Base-by-base conservation (phyloP, 1,284 basidiomycete species). In the Moesziomyces aphidis region DNA sequence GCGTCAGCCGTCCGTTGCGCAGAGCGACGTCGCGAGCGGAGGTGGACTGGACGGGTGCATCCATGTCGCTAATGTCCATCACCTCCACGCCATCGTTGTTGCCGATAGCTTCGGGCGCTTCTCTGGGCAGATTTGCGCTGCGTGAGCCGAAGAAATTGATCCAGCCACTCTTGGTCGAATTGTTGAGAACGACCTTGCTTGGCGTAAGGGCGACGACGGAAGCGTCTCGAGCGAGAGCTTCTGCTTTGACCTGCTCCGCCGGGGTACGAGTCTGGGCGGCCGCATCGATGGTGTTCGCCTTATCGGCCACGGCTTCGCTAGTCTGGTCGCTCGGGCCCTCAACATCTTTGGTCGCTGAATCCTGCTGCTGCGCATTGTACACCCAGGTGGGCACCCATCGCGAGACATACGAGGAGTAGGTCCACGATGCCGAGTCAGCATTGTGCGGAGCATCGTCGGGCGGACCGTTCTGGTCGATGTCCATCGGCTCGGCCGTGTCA, bases 161-260 rank as follows among this genome's bases (percentile, higher is more conserved):
- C 80, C 80, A 82, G 49, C 70, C 72, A 22, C 58, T 61, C 28
- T 69, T 56, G 6, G 80, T 82, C 2, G 73, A 58, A 21, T 39
- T 50, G 48, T 82, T 82, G 55, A 82, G 75, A 5, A 82, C 62
- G 4, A 72, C 78, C n/a, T 67, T 65, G 50, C 59, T 64, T 13
- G 78, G 59, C 28, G 70, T 72, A 13, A 76, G 55, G 21, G 67
- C 50, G 19, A 57, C 47, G 10, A 58, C 48, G 11, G 64, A 50
- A 13, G 56, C 22, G 22, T 77, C 73, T 24, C 78, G 39, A 2
- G 80, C 73, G 21, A 82, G 65, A 0, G 80, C 80, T 34, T 78
- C 78, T 7, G 76, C 78, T 59, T 80, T 82, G 71, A 80, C 77
- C 48, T 82, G 77, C 59, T 82, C 78, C 4, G 80, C 80, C 5